Base-by-base conservation (phyloP, 1,284 basidiomycete genomes). In the Fomes fomentarius region DNA sequence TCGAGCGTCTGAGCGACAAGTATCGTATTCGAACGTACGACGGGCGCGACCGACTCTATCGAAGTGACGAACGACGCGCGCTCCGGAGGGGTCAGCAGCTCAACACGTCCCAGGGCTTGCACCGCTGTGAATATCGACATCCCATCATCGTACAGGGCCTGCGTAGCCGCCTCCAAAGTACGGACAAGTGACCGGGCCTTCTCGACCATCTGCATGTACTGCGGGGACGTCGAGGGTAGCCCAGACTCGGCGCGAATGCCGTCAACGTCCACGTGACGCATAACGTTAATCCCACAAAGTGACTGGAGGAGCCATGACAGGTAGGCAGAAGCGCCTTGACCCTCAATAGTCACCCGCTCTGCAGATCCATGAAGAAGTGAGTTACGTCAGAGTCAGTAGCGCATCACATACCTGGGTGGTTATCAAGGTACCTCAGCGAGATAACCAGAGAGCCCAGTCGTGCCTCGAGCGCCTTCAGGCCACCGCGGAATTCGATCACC, bases 251-350 rank as follows among this genome's bases (percentile, higher is more conserved):
- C 74, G 19, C 76, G 78, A 59, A 89, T 78, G 15, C 88, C 86
- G 63, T 93, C 91, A 53, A 92, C 81, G 58, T 91, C 89, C 48
- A 92, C 82, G 67, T 89, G 84, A 37, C 82, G 80, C 21, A 89
- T 89, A 45, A 94, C 72, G 67, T 93, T 85, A 53, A 93, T 77
- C 62, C 89, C 83, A 21, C 83, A 78, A 31, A 87, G 76, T 44
- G 81, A 77, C 5, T 72, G 68, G 28, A 93, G 72, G 49, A 89
- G 80, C 8, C 76, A 68, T 3, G 83, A 78, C 24, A 89, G 69
- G 44, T 80, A 77, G 1, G 80, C 73, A 33, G 88, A 67, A 26
- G 83, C 71, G 38, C 74, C 77, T 66, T 76, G 80, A n/a, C 81
- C 64, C 28, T 69, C 63, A 1, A 54, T 35, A 14, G 61, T 54